Conservation (phyloP, 2,329 filamentous ascomycete genomes). For the Alternaria brassicae region DNA sequence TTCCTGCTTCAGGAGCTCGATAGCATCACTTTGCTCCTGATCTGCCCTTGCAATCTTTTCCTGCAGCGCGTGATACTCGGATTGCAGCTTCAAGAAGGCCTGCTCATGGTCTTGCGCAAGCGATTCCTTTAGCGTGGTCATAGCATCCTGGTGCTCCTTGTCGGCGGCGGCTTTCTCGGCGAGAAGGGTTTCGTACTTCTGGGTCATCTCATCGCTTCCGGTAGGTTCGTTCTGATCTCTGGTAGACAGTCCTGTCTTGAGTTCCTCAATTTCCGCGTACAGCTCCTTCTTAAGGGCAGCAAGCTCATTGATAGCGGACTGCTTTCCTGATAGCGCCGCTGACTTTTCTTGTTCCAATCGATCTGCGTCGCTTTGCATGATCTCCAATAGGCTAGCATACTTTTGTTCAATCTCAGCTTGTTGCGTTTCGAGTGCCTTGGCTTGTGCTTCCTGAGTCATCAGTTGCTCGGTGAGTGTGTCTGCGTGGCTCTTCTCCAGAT, state of each 20-base stretch:
- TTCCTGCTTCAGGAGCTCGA: conserved; percentile 39
- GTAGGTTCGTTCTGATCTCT: conserved; percentile 25
- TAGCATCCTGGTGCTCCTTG: conserved; percentile 38
- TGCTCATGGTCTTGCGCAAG: conserved; percentile 39
- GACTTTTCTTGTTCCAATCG: conserved; percentile 41
- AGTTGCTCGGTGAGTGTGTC: conserved; percentile 25
- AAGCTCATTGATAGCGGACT: conserved; percentile 38
- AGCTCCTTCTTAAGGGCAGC: conserved; percentile 33
- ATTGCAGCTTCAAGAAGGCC: conserved; percentile 32
- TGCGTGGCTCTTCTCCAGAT: conserved; percentile 33
- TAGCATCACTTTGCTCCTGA: conserved; percentile 42
- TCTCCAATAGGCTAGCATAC: conserved; percentile 39
- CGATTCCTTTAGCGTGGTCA: conserved; percentile 35
- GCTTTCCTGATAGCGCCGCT: conserved; percentile 29
- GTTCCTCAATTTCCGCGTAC: conserved; percentile 23
- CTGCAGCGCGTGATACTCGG: conserved; percentile 33
- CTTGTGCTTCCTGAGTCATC: conserved; percentile 29
- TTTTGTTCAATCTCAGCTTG: conserved; percentile 42
- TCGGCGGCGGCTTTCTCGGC: conserved; percentile 38
- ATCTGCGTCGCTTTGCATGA: conserved; percentile 33
- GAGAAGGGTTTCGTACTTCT: conserved; percentile 37
- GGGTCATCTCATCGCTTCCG: conserved; percentile 29
- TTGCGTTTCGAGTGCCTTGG: conserved; percentile 33
- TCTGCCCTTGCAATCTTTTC: conserved; percentile 34
- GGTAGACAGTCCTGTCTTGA: conserved; percentile 30